Percentiles rank a stretch among this genome's conserved stretches.
These are phyloP conservation scores for Colletotrichum siamense DNA, from an alignment of 2,329 filamentous ascomycete species.

Conservation along the genomic window DNA sequence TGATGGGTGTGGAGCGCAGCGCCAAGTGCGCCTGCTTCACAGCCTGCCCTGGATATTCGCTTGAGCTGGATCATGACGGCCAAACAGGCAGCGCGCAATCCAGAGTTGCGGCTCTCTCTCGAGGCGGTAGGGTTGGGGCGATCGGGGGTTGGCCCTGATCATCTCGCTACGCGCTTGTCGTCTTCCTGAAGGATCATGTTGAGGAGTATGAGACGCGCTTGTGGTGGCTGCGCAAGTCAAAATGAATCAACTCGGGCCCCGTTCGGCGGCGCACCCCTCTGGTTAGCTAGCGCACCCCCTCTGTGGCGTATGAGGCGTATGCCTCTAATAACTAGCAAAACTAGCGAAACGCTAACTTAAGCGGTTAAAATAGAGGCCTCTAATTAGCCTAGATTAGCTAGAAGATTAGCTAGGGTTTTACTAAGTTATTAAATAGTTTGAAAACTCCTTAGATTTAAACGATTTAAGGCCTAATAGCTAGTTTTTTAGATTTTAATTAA, in stretches of 20 bases:
- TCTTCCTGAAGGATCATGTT: slow-evolving; percentile 18
- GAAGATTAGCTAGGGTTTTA: too few species aligned
- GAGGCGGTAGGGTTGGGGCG: slow-evolving; percentile 5
- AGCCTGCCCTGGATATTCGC: neutral
- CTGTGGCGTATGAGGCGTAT: too few species aligned
- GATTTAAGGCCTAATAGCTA: too few species aligned
- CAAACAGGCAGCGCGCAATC: neutral
- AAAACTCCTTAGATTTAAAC: too few species aligned
- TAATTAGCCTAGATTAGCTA: too few species aligned
- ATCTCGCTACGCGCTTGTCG: slow-evolving; percentile 22
- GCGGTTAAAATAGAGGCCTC: too few species aligned
- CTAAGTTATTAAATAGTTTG: too few species aligned
- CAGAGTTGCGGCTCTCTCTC: slow-evolving; percentile 6
- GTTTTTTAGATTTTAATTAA: too few species aligned
- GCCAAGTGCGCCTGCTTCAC: neutral
- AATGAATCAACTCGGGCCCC: slow-evolving; percentile 8
- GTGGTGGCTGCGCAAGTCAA: slow-evolving; percentile 21
- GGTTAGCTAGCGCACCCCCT: too few species aligned
- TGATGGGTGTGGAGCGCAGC: neutral
- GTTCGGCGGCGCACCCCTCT: too few species aligned
- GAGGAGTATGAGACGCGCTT: slow-evolving; percentile 16
- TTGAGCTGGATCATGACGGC: neutral
- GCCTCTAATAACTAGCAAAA: too few species aligned
- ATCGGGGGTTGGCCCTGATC: slow-evolving; percentile 7
- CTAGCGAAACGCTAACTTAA: too few species aligned